Evolutionary conservation across 176 grass and related monocot species (phyloP).

Genomic region (Poa annua): DNA sequence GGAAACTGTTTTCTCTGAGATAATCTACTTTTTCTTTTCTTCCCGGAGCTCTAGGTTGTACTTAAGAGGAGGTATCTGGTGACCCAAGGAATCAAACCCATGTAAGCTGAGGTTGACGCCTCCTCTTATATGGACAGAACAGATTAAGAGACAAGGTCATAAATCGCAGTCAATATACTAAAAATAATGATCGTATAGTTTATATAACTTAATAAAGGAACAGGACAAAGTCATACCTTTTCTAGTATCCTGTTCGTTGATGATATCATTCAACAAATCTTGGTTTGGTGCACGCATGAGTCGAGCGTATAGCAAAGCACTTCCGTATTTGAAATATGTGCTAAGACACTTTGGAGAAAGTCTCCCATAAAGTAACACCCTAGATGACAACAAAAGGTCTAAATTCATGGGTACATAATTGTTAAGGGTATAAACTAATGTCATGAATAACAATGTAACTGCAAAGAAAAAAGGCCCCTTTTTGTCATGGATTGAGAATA

Average conservation of each 20-base stretch:
- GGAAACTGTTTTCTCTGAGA: neutral
- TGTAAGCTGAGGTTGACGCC: neutral
- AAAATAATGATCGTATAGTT: neutral
- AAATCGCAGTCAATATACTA: neutral
- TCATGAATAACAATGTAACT: neutral
- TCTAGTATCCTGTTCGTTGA: slow-evolving; percentile 37
- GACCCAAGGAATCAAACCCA: neutral
- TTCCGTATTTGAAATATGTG: slow-evolving; percentile 90
- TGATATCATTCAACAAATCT: slow-evolving; percentile 58
- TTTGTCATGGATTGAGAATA: neutral
- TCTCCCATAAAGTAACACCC: slow-evolving; percentile 64
- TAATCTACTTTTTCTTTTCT: neutral
- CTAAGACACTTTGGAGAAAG: slow-evolving; percentile 77
- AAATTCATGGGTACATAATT: neutral
- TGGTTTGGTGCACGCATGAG: slow-evolving; percentile 50
- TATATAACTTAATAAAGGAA: neutral
- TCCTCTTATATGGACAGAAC: slow-evolving; percentile 6
- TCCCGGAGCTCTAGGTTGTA: neutral
- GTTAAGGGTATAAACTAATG: neutral
- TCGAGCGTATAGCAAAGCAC: slow-evolving; percentile 71
- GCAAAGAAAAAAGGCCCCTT: neutral
- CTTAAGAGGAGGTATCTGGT: neutral
- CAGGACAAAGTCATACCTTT: slow-evolving; percentile 45
- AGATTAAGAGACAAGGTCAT: neutral
- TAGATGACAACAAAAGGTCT: slow-evolving; percentile 3